These are phyloP conservation scores for Candida nanaspora DNA, from an alignment of 805 yeast species.

Conservation along the genomic window DNA sequence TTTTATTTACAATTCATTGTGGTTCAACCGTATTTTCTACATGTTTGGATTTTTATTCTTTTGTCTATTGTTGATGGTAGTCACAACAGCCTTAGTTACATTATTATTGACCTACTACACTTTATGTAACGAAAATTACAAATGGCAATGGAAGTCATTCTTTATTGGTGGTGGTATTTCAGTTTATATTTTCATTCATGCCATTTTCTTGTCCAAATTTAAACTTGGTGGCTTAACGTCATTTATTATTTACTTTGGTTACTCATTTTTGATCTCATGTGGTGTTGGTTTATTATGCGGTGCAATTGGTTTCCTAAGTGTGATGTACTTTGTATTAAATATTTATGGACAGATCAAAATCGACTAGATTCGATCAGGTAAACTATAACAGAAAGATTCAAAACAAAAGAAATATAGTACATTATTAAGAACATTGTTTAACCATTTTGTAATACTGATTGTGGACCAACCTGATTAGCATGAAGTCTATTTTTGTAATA, in stretches of 20 bases:
- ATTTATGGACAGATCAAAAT: slow-evolving; percentile 84
- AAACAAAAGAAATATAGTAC: neutral
- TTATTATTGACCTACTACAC: slow-evolving; percentile 76
- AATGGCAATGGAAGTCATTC: slow-evolving; percentile 96
- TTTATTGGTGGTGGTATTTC: slow-evolving; percentile 88
- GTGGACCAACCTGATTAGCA: no score
- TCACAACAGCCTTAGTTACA: slow-evolving; percentile 77
- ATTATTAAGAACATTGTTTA: no score
- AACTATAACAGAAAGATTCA: neutral
- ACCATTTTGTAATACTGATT: no score
- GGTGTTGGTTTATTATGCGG: slow-evolving; percentile 81
- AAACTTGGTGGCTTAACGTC: slow-evolving; percentile 70
- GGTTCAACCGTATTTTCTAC: slow-evolving; percentile 91
- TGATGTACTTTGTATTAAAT: slow-evolving; percentile 64
- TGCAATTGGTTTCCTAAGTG: slow-evolving; percentile 73
- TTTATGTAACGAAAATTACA: slow-evolving; percentile 84
- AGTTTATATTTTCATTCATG: slow-evolving; percentile 75
- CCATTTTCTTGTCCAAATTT: slow-evolving; percentile 66
- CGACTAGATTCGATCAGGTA: slow-evolving; percentile 36
- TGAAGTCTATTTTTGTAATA: no score
- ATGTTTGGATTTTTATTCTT: slow-evolving; percentile 96
- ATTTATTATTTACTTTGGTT: slow-evolving; percentile 73
- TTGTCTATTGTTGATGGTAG: slow-evolving; percentile 74
- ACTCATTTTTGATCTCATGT: slow-evolving; percentile 63
- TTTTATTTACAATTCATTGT: slow-evolving; percentile 81